phyloP scores from a whole-genome alignment of 495 filamentous ascomycete genomes.

The Pseudomonodictys pantanalensis region DNA sequence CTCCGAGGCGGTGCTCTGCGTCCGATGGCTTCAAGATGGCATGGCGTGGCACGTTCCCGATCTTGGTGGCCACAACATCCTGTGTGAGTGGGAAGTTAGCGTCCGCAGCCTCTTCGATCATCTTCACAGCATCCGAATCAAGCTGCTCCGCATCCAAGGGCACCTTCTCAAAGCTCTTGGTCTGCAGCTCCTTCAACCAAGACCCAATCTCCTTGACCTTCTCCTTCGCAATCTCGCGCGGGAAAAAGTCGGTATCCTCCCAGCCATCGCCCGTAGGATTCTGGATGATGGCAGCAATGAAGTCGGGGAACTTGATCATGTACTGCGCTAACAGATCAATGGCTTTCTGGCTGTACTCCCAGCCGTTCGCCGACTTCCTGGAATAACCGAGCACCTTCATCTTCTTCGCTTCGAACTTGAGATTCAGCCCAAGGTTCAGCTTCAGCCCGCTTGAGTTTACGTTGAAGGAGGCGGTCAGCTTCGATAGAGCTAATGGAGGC shows the following conservation, averaged over 20 bases:
- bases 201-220: constrained; percentile 83
- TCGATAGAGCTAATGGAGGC: constrained; percentile 84
- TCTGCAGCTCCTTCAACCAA: constrained; percentile 88
- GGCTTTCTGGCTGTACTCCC: constrained; percentile 92
- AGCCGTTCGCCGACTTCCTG: constrained; percentile 74
- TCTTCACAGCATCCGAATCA: constrained; percentile 80
- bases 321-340: constrained; percentile 77
- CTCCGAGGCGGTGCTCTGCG: constrained; percentile 82
- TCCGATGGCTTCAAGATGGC: constrained; percentile 88
- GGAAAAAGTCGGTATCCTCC: constrained; percentile 83
- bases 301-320: constrained; percentile 91
- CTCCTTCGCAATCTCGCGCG: constrained; percentile 63
- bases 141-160: constrained; percentile 94
- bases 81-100: constrained; percentile 49
- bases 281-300: constrained; percentile 79
- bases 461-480: constrained; percentile 89
- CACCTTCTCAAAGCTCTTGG: constrained; percentile 86
- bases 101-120: constrained; percentile 77
- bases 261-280: constrained; percentile 72
- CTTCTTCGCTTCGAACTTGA: constrained; percentile 95
- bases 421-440: constrained; percentile 87
- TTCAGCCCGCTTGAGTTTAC: constrained; percentile 73
- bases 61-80: constrained; percentile 57
- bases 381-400: constrained; percentile 96
- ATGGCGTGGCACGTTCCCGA: constrained; percentile 75